Evolutionary conservation across 2,329 filamentous ascomycete genomes (phyloP), one percentile per base, ranked within the genome.

Genomic region (Neonectria coccinea): DNA sequence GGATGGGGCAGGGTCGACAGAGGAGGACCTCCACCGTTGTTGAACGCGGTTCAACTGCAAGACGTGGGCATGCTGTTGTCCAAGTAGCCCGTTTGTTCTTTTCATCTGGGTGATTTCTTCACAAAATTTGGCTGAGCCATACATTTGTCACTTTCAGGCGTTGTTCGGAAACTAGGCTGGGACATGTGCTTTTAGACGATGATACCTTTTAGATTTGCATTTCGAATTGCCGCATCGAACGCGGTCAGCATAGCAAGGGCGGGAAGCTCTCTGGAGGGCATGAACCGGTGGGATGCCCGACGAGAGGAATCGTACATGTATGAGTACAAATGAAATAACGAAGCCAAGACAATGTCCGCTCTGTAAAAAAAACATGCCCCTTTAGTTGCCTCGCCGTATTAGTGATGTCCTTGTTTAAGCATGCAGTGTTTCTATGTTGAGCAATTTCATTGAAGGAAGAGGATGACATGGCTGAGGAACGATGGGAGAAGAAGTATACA

Each of bases 11-110:
- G 74, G 20, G 74, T 76, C 22, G 74, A 76, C 6, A 63, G 74
- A 60, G 74, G 74, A 57, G 69, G 70, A 7, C 74, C 70, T 0
- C 74, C 74, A 31, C 73, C 74, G 1, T 22, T 75, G 47, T 33
- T 74, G 48, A 74, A 73, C 11, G 67, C 69, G 4, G 72, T 74
- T 33, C 73, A 77, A 53, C 61, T 79, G 41, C 78, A 77, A 33
- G 78, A 79, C 55, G 78, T 79, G 3, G 78, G 78, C 20, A 76
- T 72, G 62, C 61, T 79, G 11, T 55, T 74, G 33, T 53, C 41
- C 52, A 72, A 72, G 54, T 70, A 65, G 67, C 59, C 48, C 47
- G 41, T 59, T 41, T 39, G 27, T 25, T 56, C 20, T 58, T 59
- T 48, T 56, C 25, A 7, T 18, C 3, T 3, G 29, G 47, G 11